Conservation (phyloP, 305 asterid genomes). For the Rubia peregrina region DNA sequence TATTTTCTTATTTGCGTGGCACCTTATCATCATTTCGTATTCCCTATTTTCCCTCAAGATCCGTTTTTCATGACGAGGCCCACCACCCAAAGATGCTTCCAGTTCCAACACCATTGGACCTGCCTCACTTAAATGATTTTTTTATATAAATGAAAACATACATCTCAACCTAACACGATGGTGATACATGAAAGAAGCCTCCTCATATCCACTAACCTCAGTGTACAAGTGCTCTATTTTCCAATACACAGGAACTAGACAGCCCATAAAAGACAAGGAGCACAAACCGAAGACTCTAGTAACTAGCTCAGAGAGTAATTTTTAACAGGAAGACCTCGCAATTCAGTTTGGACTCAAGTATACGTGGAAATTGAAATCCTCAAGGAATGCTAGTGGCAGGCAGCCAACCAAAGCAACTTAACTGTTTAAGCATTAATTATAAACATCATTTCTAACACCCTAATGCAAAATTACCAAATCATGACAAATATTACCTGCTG, state of each 20-base stretch:
- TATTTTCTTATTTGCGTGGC: neutral
- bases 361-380: neutral
- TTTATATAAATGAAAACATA: no score
- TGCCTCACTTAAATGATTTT: neutral
- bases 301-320: neutral
- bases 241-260: neutral
- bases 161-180: neutral
- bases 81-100: neutral
- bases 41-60: neutral
- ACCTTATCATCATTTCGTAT: neutral
- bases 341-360: neutral
- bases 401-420: neutral
- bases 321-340: neutral
- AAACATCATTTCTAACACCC: neutral
- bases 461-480: neutral
- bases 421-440: neutral
- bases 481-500: constrained; percentile 54
- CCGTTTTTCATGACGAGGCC: neutral
- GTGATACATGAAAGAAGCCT: neutral
- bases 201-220: neutral
- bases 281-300: neutral
- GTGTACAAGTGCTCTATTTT: neutral
- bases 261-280: neutral
- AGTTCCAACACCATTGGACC: neutral
- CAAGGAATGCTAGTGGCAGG: neutral